Evolutionary conservation across 345 rosid species (phyloP).

Genomic region (Barbarea vulgaris): DNA sequence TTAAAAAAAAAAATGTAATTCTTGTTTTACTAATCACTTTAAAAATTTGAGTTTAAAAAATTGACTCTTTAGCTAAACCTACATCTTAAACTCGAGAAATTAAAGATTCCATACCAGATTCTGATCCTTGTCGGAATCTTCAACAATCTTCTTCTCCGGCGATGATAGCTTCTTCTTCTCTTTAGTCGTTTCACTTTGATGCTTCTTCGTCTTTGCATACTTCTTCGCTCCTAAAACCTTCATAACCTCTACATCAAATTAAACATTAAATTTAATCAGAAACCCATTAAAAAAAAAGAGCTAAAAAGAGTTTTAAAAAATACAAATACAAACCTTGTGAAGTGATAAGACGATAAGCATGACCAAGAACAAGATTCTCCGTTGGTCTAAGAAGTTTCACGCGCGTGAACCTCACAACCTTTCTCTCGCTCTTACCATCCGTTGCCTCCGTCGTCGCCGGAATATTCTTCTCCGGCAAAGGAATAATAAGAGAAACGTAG

Average conservation of each 20-base stretch:
- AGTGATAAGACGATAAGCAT: conserved; percentile 91
- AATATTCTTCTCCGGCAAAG: conserved; percentile 56
- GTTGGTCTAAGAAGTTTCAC: conserved; percentile 89
- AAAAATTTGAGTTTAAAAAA: not conserved
- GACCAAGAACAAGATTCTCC: conserved; percentile 86
- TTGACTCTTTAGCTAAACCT: conserved; percentile 5
- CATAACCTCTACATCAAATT: conserved; percentile 65
- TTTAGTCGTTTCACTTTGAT: conserved; percentile 47
- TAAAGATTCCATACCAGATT: conserved; percentile 30
- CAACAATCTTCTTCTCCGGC: conserved; percentile 41
- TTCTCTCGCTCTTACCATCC: conserved; percentile 25
- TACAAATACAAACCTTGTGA: conserved; percentile 63
- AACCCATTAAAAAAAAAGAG: not conserved
- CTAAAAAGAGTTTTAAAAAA: not conserved
- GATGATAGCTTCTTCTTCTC: conserved; percentile 43
- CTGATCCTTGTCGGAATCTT: conserved; percentile 38
- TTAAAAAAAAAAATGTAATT: too few species aligned
- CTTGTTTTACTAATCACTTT: conserved; percentile 13
- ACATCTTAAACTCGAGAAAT: not conserved
- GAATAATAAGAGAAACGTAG: conserved; percentile 90
- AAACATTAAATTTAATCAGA: not conserved
- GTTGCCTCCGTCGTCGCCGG: conserved; percentile 3
- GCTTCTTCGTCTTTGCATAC: conserved; percentile 65
- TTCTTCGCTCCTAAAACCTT: conserved; percentile 84
- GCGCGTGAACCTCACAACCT: conserved; percentile 58